Base-by-base conservation (phyloP, 1,139 yeast species). In the Geotrichum australiense region DNA sequence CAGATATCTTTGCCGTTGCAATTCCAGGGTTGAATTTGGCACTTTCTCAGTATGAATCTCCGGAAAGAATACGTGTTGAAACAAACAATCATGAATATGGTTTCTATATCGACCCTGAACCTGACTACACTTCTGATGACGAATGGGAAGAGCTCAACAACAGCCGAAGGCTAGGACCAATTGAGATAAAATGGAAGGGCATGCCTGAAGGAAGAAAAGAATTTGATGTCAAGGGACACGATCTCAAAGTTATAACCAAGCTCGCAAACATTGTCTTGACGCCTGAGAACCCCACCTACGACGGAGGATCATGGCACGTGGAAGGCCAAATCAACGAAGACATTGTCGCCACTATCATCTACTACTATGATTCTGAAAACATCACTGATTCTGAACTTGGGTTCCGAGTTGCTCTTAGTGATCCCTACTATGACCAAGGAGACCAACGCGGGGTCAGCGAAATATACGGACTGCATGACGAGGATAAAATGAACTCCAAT, bases 301-400 rank as follows among this genome's bases (percentile, higher is more conserved):
- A 51, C 1, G 74, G 74, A 4, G 73, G 74, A 0, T 49, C 68
- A 3, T 69, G 74, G 74, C 74, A 70, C 43, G 62, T 69, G 0
- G 74, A 70, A 50, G 74, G 73, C 1, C 59, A 66, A 3, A 57
- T 62, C 33, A 64, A 64, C 46, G 74, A 70, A 51, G 67, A 66
- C 47, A 69, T 70, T 36, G 63, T 69, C 2, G 71, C 71, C 2
- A 68, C 73, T 1, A 57, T 63, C 1, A 51, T 69, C 30, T 69
- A 68, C 53, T 69, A 69, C 50, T 70, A 69, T 47, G 73, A 70
- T 46, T 47, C 55, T 12, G 69, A 65, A 16, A 69, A 69, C 49
- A 67, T 69, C 40, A 54, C 64, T 3, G 66, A 64, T 24, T 65
- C 71, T 3, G 54, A 45, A 15, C 54, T 70, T 19, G 52, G 62